Evolutionary conservation across 1,284 basidiomycete species (phyloP), one percentile per base, ranked within the genome.

Genomic region (Sparassis latifolia): DNA sequence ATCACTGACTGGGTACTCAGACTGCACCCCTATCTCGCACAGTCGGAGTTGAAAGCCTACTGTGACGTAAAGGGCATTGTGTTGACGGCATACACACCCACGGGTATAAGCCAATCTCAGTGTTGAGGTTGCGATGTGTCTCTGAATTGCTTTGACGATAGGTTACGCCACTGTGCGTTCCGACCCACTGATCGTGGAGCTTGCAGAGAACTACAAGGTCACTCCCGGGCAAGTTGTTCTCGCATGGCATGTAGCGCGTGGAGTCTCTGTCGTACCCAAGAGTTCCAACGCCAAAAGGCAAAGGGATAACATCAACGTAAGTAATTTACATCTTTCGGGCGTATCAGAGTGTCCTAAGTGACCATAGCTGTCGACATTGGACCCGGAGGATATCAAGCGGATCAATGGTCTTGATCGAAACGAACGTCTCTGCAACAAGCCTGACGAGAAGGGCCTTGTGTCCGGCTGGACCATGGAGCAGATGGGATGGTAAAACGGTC

Each of bases 1-100:
- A 37, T 37, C 35, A 6, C 35, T 37, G 35, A 12, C 35, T 6
- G 68, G 3, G 67, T 66, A 12, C 65, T 40, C 45, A 64, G 61
- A 48, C 33, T 80, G 50, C 82, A 84, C 58, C 80, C 82, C 2
- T 77, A 69, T 56, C 71, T 79, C 27, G 76, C 77, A 0, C 78
- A 86, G 58, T 64, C 73, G 49, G 74, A 80, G 9, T 69, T 87
- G n/a, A 69, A 79, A 49, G 63, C 70, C 33, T 85, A 76, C 62
- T 86, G 84, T 62, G 69, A 76, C 41, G 55, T 67, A 42, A 77
- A 82, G 54, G 77, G 77, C 33, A 87, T 89, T 52, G 57, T 78
- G 0, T 59, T 87, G 30, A 79, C 83, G 33, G 84, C 82, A 0
- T 89, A 89, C 67, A 77, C 78, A 0, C 86, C 86, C 0, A 69